Evolutionary conservation across 1,284 basidiomycete species (phyloP).

Genomic region (Wallemia mellicola): DNA sequence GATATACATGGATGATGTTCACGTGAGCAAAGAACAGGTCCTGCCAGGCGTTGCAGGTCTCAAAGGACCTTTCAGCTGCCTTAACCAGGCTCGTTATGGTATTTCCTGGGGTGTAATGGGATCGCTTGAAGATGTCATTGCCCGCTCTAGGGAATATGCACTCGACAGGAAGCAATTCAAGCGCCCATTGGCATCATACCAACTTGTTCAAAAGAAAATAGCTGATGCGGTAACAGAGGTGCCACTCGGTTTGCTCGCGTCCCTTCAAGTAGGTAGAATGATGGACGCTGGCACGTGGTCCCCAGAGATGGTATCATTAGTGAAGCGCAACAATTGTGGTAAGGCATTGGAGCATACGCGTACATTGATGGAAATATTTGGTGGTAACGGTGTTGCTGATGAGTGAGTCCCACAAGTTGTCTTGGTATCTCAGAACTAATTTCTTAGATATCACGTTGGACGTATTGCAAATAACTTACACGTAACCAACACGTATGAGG

Average conservation of each 20-base stretch:
- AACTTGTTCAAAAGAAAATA: constrained; percentile 86
- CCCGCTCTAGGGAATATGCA: constrained; percentile 48
- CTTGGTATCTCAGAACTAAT: background rate
- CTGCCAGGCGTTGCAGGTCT: constrained; percentile 47
- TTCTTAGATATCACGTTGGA: constrained; percentile 47
- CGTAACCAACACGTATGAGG: constrained; percentile 76
- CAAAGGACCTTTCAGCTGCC: constrained; percentile 56
- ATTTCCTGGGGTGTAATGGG: constrained; percentile 88
- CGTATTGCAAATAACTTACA: constrained; percentile 72
- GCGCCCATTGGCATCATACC: constrained; percentile 71
- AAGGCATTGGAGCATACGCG: constrained; percentile 60
- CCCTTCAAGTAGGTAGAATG: constrained; percentile 47
- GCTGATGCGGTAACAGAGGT: constrained; percentile 70
- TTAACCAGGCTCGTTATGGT: constrained; percentile 69
- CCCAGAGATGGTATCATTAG: constrained; percentile 77
- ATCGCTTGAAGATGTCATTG: constrained; percentile 69
- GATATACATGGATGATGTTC: constrained; percentile 67
- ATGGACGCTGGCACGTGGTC: constrained; percentile 52
- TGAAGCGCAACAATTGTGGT: constrained; percentile 88
- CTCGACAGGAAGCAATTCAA: constrained; percentile 62
- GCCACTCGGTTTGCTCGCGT: constrained; percentile 49
- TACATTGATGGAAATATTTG: constrained; percentile 53
- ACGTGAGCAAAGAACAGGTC: constrained; percentile 34
- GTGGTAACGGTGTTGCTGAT: constrained; percentile 65
- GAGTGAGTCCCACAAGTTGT: constrained; percentile 27